phyloP scores from a whole-genome alignment of 805 yeast genomes.

The Barnettozyma sp. region DNA sequence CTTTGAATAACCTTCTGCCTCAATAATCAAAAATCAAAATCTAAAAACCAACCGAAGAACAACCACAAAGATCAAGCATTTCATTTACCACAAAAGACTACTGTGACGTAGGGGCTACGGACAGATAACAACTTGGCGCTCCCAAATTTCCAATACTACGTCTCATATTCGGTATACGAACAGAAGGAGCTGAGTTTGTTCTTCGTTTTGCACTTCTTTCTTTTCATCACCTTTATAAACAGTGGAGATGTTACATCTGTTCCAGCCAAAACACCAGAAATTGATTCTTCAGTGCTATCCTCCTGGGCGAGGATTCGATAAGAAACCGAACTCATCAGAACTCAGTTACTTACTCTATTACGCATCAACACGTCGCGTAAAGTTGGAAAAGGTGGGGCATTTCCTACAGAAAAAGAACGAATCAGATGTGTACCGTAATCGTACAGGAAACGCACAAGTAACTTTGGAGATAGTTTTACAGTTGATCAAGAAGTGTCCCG shows the following conservation, averaged over 20 bases:
- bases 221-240: neutral
- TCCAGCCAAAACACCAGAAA: conserved; percentile 81
- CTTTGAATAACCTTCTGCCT: no score
- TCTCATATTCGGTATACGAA: neutral
- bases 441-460: conserved; percentile 78
- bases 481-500: conserved; percentile 68
- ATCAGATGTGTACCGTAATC: conserved; percentile 51
- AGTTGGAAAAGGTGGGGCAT: conserved; percentile 77
- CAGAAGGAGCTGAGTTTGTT: neutral
- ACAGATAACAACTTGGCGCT: no score
- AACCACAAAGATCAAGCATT: no score
- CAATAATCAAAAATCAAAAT: no score
- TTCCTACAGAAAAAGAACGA: conserved; percentile 57
- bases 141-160: no score
- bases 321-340: conserved; percentile 89
- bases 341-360: conserved; percentile 81
- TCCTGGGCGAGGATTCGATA: conserved; percentile 77
- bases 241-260: conserved; percentile 27
- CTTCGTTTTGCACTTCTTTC: no score
- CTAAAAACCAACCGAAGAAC: no score
- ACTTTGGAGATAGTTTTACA: conserved; percentile 65
- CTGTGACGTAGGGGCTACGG: no score
- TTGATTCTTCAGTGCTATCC: conserved; percentile 91
- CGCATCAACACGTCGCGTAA: conserved; percentile 83
- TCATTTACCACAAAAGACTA: no score